Conservation (phyloP, 495 filamentous ascomycete genomes). For the Penicillium riverlandense region DNA sequence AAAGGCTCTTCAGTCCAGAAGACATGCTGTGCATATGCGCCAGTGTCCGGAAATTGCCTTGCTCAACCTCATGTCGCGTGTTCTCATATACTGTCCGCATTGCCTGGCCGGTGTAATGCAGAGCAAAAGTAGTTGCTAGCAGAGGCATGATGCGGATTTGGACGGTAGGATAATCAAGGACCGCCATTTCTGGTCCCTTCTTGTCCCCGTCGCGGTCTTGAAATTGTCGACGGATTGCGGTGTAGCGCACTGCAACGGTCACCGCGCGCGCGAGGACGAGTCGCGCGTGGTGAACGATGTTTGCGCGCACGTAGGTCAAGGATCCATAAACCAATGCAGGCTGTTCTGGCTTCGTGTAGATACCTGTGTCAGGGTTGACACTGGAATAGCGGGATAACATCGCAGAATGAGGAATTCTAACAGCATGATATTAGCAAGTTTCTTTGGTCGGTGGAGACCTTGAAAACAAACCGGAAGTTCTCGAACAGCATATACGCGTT, state of each 20-base stretch:
- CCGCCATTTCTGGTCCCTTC: constrained; percentile 28
- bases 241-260: constrained; percentile 40
- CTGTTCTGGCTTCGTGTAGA: constrained; percentile 30
- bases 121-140: constrained; percentile 39
- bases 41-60: constrained; percentile 31
- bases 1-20: constrained; percentile 43
- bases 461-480: constrained; percentile 18
- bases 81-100: constrained; percentile 33
- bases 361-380: constrained; percentile 32
- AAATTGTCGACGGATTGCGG: constrained; percentile 37
- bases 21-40: constrained; percentile 43
- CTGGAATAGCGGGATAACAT: constrained; percentile 38
- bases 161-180: constrained; percentile 44
- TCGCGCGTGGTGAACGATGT: constrained; percentile 41
- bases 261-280: constrained; percentile 41
- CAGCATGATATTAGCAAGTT: not conserved
- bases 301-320: constrained; percentile 37
- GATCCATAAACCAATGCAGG: constrained; percentile 39
- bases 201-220: constrained; percentile 33
- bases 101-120: constrained; percentile 40
- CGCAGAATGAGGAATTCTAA: constrained; percentile 36
- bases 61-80: constrained; percentile 31
- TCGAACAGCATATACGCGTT: constrained; percentile 47
- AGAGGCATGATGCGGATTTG: constrained; percentile 42
- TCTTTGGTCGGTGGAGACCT: too few species aligned